Base-by-base conservation (phyloP, 2,329 filamentous ascomycete genomes). In the Parastagonospora nodorum region DNA sequence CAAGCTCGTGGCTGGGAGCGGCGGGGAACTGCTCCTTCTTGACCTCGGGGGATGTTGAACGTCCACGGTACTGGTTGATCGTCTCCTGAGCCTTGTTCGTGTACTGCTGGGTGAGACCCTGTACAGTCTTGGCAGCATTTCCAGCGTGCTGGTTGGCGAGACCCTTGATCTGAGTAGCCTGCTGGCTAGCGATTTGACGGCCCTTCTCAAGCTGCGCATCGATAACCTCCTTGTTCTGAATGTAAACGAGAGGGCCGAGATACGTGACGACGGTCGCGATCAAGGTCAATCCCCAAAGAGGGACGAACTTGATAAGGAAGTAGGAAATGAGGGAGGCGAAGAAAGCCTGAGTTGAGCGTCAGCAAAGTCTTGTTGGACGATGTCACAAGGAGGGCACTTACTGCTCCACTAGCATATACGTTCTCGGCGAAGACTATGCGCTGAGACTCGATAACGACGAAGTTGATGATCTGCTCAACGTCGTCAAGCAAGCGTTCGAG, bases 361-460 rank as follows among this genome's bases (percentile, higher is more conserved):
- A 62, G 54, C 29, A 24, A 43, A 15, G 8, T 11, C 29, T 14
- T 39, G 24, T 8, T 27, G 8, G 24, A 11, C 5, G 8, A 39
- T 32, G 19, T 4, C 5, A 16, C 7, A 24, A 9, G 5, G 19
- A 24, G 19, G 19, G 12, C n/a, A 74, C 83, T 71, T 79, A 86
- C 84, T 51, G 78, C 79, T 67, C 83, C 71, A 11, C 84, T 87
- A 52, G 80, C 82, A 51, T 80, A 78, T 48, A 86, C 76, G 63
- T 87, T 87, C 78, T 88, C 85, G 29, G 82, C 84, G 62, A 87
- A 88, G 51, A 87, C 70, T 57, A 87, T 79, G 51, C 85, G 81
- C 77, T 88, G 85, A 68, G 84, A 83, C 69, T 88, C 85, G 56
- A 88, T 86, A 60, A 87, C 79, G 73, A 87, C 84, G 75, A 88